phyloP scores from a whole-genome alignment of 176 grass and related monocot species.

The Lolium multiflorum region DNA sequence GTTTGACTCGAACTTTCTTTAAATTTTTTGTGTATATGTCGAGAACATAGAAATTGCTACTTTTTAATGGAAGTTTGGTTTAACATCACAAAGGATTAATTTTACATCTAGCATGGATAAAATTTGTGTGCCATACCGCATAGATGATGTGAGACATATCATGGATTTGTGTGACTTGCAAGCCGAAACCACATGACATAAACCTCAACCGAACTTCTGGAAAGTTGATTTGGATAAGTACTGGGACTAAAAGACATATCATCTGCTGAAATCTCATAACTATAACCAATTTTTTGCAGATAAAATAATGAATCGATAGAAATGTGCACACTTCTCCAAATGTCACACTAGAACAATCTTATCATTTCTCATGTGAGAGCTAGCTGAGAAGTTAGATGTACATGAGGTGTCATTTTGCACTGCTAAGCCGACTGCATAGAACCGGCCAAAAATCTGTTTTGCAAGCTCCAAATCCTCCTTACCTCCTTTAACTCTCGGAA shows the following conservation, averaged over 20 bases:
- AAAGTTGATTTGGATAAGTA: background rate
- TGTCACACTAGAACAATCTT: background rate
- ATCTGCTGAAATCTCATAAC: background rate
- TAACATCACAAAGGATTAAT: background rate
- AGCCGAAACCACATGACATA: background rate
- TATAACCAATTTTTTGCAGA: background rate
- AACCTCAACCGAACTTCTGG: background rate
- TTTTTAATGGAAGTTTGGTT: background rate
- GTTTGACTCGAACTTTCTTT: background rate
- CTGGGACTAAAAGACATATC: background rate
- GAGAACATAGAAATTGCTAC: background rate
- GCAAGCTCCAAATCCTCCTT: slow-evolving; percentile 16
- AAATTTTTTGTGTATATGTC: background rate
- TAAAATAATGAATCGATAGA: background rate
- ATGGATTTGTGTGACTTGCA: background rate
- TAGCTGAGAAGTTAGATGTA: background rate
- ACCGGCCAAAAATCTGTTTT: slow-evolving; percentile 15
- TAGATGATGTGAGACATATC: background rate
- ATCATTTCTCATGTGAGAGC: background rate
- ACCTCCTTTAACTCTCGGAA: background rate
- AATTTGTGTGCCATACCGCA: background rate
- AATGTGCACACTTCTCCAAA: background rate
- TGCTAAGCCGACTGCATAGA: background rate
- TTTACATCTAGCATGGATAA: background rate
- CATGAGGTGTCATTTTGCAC: background rate